Evolutionary conservation across 768 basidiomycete genomes (phyloP).

Genomic region (Daedaleopsis nitida): DNA sequence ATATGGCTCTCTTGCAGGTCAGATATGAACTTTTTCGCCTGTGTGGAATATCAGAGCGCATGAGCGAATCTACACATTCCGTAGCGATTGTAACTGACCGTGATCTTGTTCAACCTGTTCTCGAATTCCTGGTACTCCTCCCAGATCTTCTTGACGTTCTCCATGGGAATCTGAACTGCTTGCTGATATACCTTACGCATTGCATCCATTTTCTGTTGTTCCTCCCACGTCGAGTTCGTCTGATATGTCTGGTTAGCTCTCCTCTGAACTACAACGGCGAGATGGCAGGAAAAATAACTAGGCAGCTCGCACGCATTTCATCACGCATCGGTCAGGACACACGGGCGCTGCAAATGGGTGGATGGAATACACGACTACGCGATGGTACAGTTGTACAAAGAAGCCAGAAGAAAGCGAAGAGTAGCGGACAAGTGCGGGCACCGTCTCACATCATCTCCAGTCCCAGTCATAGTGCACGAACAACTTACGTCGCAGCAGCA

Average conservation of each 20-base stretch:
- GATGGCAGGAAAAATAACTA: background rate
- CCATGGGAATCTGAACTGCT: slow-evolving; percentile 91
- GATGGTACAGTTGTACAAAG: slow-evolving; percentile 8
- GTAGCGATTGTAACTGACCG: slow-evolving; percentile 42
- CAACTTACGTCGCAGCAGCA: too few relatives aligned
- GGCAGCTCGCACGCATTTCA: background rate
- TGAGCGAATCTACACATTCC: background rate
- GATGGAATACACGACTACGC: background rate
- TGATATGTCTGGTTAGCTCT: slow-evolving; percentile 19
- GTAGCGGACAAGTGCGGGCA: too few relatives aligned
- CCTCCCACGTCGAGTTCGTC: slow-evolving; percentile 90
- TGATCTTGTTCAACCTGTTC: slow-evolving; percentile 84
- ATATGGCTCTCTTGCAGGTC: slow-evolving; percentile 93
- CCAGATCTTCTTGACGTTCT: slow-evolving; percentile 93
- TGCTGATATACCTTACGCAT: slow-evolving; percentile 91
- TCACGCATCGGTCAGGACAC: slow-evolving; percentile 1
- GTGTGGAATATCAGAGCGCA: background rate
- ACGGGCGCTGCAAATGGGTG: background rate
- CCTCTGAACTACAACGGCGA: background rate
- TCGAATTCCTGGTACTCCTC: slow-evolving; percentile 93
- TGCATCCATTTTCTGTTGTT: slow-evolving; percentile 92
- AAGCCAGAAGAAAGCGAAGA: background rate
- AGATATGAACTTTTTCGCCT: slow-evolving; percentile 95
- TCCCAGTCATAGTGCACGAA: too few relatives aligned
- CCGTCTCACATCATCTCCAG: too few relatives aligned